Base-by-base conservation (phyloP, 345 rosid genomes). In the Nasturtium officinale region DNA sequence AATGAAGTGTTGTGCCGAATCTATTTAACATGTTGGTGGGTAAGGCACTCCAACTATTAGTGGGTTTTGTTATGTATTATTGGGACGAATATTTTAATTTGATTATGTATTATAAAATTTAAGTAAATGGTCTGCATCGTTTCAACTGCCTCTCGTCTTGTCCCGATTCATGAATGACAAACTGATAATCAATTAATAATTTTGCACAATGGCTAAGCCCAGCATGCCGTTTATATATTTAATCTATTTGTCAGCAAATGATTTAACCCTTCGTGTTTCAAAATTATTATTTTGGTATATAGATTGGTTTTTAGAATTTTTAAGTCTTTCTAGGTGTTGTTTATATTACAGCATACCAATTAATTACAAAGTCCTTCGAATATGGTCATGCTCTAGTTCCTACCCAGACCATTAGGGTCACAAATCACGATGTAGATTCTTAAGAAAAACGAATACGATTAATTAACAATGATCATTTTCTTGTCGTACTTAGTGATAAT, bases 11-110 rank as follows among this genome's bases (percentile, higher is more conserved):
- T 65, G 78, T 66, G 20, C 16, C 51, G 67, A 58, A 42, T 66
- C 60, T 48, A 18, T 37, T 16, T 43, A 74, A 57, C 78, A 74
- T 74, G 78, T 61, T 67, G 67, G 78, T 67, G 53, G 73, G 73
- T 38, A 67, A 57, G 77, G 72, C 71, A 65, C 52, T 57, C 77
- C 33, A 56, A 74, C 23, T 12, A 65, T 65, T 65, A 47, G 40
- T 72, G 52, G 47, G 47, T 5, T 42, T 42, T 15, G 47, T 42
- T 42, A 42, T 42, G 3, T 12, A 65, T 65, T 65, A 57, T 29
- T 72, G 59, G 52, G 32, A 66, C 9, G 57, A 56, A 55, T 46
- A 53, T 53, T 9, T 53, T 40, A 4, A 40, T 40, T 53, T 52
- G 26, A 45, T 21, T 3, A 21, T 64, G 28, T 30, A 29, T 32